phyloP scores from a whole-genome alignment of 1,139 yeast genomes.

The Barnettozyma hawaiiensis region DNA sequence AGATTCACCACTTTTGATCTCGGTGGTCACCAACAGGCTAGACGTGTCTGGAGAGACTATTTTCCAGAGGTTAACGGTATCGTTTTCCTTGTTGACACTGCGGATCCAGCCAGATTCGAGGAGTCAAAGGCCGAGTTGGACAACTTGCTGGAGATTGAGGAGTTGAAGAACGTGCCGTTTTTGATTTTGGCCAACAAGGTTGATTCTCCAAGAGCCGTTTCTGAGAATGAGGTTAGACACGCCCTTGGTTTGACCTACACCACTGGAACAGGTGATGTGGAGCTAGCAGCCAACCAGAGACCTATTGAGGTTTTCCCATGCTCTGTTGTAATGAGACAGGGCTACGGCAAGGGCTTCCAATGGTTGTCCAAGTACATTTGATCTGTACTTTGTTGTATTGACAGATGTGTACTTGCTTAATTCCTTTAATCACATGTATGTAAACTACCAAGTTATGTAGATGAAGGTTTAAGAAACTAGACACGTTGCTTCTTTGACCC shows the following conservation, averaged over 20 bases:
- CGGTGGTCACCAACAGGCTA: constrained; percentile 98
- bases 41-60: constrained; percentile 98
- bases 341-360: constrained; percentile 93
- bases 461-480: neutral
- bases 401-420: neutral
- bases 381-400: constrained; percentile 10
- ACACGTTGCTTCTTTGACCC: constrained; percentile 17
- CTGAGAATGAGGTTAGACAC: constrained; percentile 90
- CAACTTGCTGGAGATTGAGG: constrained; percentile 87
- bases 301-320: constrained; percentile 97
- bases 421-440: neutral
- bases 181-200: constrained; percentile 94
- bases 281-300: constrained; percentile 65
- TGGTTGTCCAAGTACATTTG: constrained; percentile 94
- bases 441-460: neutral
- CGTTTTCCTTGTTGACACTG: constrained; percentile 94
- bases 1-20: constrained; percentile 96
- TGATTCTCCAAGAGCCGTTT: constrained; percentile 89
- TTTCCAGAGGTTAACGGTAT: constrained; percentile 99
- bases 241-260: constrained; percentile 85
- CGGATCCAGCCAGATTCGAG: constrained; percentile 91
- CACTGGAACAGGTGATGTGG: constrained; percentile 77
- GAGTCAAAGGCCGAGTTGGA: constrained; percentile 95
- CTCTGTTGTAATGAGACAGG: constrained; percentile 94
- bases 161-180: constrained; percentile 83